These are phyloP conservation scores for Populus davidiana DNA, from an alignment of 345 rosid genomes.

Conservation along the genomic window DNA sequence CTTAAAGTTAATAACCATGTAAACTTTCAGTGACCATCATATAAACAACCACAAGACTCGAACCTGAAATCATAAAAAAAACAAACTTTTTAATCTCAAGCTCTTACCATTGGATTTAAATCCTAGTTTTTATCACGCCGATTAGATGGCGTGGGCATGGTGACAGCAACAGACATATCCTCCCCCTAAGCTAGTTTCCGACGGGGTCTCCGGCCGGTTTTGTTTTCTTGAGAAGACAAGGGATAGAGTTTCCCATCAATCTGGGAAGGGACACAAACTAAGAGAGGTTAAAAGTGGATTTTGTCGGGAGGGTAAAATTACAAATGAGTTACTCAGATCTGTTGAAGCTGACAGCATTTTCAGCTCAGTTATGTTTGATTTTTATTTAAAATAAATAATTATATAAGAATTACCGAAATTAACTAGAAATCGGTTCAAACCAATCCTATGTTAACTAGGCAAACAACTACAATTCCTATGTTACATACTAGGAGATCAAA, in stretches of 20 bases:
- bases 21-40: too few relatives aligned
- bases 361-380: too few relatives aligned
- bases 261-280: slow-evolving; percentile 5
- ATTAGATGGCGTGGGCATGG: slow-evolving; percentile 39
- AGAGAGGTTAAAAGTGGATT: neutral
- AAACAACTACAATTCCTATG: too few relatives aligned
- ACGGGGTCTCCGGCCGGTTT: slow-evolving; percentile 16
- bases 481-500: too few relatives aligned
- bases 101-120: rapidly evolving
- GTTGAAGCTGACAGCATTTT: neutral
- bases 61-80: too few relatives aligned
- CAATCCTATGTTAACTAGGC: too few relatives aligned
- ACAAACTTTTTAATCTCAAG: too few relatives aligned
- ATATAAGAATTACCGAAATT: too few relatives aligned
- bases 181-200: neutral
- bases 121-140: slow-evolving; percentile 41
- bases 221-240: neutral
- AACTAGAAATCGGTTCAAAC: too few relatives aligned
- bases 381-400: too few relatives aligned
- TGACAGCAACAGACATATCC: slow-evolving; percentile 4
- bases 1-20: too few relatives aligned
- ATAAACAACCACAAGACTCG: too few relatives aligned
- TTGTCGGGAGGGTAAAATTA: neutral
- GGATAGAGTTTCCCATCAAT: neutral
- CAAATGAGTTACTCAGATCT: neutral